phyloP scores from a whole-genome alignment of 371 early-diverging fungal genomes.

The Apophysomyces variabilis region DNA sequence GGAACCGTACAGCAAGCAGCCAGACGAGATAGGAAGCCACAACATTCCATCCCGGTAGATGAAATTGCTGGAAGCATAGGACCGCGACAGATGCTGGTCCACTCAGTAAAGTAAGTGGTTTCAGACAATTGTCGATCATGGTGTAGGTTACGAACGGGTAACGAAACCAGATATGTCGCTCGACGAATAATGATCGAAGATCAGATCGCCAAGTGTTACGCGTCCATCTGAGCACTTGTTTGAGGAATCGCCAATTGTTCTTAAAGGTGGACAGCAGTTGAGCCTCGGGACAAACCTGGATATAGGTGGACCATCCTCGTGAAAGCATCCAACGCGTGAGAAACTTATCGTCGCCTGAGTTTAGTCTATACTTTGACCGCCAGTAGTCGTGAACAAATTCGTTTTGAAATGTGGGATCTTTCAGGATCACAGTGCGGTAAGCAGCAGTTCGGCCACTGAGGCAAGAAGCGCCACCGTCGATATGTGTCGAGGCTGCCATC shows the following conservation, averaged over 20 bases:
- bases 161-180: slow-evolving; percentile 66
- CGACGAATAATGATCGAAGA: slow-evolving; percentile 66
- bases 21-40: slow-evolving; percentile 66
- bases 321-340: slow-evolving; percentile 79
- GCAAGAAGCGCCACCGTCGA: slow-evolving; percentile 80
- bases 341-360: slow-evolving; percentile 82
- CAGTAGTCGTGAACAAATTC: slow-evolving; percentile 75
- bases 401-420: slow-evolving; percentile 75
- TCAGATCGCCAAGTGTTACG: slow-evolving; percentile 82
- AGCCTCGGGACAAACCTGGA: slow-evolving; percentile 76
- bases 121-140: slow-evolving; percentile 79
- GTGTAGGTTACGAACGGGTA: slow-evolving; percentile 79
- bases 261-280: slow-evolving; percentile 76
- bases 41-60: slow-evolving; percentile 62
- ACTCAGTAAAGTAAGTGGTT: slow-evolving; percentile 73
- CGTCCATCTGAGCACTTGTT: slow-evolving; percentile 76
- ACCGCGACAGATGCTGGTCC: slow-evolving; percentile 68
- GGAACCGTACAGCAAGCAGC: slow-evolving; percentile 68
- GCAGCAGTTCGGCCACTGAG: slow-evolving; percentile 82
- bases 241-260: slow-evolving; percentile 78
- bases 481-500: slow-evolving; percentile 76
- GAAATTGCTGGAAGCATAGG: slow-evolving; percentile 35
- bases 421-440: slow-evolving; percentile 73
- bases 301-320: slow-evolving; percentile 73
- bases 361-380: slow-evolving; percentile 72